These are phyloP conservation scores for Fraxinus excelsior DNA, from an alignment of 257 asterid genomes.

Conservation along the genomic window DNA sequence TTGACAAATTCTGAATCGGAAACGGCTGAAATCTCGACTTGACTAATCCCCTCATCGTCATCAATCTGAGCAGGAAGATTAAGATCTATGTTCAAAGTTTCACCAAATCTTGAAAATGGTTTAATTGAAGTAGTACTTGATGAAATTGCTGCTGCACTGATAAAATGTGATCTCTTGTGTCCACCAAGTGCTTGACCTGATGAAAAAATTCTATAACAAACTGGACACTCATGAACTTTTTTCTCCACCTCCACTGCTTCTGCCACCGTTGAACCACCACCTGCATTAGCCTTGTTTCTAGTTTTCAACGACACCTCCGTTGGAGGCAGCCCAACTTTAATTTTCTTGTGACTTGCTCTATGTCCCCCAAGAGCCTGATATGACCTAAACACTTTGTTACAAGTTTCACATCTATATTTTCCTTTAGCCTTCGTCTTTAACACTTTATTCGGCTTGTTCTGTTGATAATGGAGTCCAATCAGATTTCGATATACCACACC, in stretches of 20 bases:
- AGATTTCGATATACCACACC: slow-evolving; percentile 19
- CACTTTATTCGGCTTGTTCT: slow-evolving; percentile 13
- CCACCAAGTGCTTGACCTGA: slow-evolving; percentile 97
- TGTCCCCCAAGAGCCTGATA: slow-evolving; percentile 97
- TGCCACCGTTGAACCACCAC: slow-evolving; percentile 1
- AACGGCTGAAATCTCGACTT: slow-evolving; percentile 57
- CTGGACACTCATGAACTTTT: slow-evolving; percentile 72
- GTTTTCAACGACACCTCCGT: slow-evolving; percentile 10
- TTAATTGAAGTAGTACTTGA: slow-evolving; percentile 22
- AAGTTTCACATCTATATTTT: slow-evolving; percentile 72
- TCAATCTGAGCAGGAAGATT: slow-evolving; percentile 75
- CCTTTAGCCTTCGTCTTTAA: slow-evolving; percentile 44
- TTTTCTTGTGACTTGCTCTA: slow-evolving; percentile 85
- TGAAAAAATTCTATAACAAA: slow-evolving; percentile 67
- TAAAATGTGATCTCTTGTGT: slow-evolving; percentile 81
- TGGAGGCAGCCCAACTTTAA: slow-evolving; percentile 22
- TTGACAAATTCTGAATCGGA: slow-evolving; percentile 46
- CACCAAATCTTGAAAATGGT: slow-evolving; percentile 37
- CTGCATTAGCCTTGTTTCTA: not conserved
- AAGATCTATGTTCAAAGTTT: slow-evolving; percentile 62
- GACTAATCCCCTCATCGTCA: slow-evolving; percentile 65
- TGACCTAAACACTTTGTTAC: slow-evolving; percentile 69
- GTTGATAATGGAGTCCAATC: not conserved
- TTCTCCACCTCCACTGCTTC: slow-evolving; percentile 20
- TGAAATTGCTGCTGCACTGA: slow-evolving; percentile 35